Base-by-base conservation (phyloP, 352 stramenopile genomes). In the Phytopythium delawarense region DNA sequence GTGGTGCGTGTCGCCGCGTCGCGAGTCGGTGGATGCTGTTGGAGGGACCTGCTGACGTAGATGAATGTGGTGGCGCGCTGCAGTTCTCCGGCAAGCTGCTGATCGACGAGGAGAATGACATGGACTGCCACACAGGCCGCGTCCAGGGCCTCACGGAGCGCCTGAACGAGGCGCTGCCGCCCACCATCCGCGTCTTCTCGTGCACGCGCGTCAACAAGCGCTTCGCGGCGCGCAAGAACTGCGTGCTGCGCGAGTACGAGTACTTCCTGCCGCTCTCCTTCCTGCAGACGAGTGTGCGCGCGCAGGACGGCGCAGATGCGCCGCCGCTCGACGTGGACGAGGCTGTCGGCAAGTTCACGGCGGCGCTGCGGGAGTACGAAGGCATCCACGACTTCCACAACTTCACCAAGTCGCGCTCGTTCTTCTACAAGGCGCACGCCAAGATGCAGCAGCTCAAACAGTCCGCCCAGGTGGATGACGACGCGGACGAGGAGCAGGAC, bases 301-400 rank as follows among this genome's bases (percentile, higher is more conserved):
- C 32, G 16, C 60, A 62, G 1, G 40, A 34, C 18, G 42, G 64
- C 5, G 44, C 25, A 23, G 30, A 66, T 4, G 51, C 28, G 16
- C 65, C 59, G 21, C 50, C 67, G 8, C 71, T 80, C 42, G 64
- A 85, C 57, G 63, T 72, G 35, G 71, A 88, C 2, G 63, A 73
- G 30, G 78, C 74, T 5, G 61, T 84, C 0, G 64, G 73, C 0
- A 64, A 77, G 48, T 87, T 92, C 64, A 85, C 69, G 23, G 63
- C 62, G 8, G 71, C 78, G 2, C 61, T 94, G 18, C 71, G 78
- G 9, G 68, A 70, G 21, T 96, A 94, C 60, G 79, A 96, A 72
- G 89, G 89, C 53, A 92, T 92, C 56, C 81, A 96, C 60, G 87
- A 92, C 63, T 97, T 96, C 57, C 89, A 97, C 82, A 97, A 97